Base-by-base conservation (phyloP, 495 filamentous ascomycete species). In the Alectoria sarmentosa region DNA sequence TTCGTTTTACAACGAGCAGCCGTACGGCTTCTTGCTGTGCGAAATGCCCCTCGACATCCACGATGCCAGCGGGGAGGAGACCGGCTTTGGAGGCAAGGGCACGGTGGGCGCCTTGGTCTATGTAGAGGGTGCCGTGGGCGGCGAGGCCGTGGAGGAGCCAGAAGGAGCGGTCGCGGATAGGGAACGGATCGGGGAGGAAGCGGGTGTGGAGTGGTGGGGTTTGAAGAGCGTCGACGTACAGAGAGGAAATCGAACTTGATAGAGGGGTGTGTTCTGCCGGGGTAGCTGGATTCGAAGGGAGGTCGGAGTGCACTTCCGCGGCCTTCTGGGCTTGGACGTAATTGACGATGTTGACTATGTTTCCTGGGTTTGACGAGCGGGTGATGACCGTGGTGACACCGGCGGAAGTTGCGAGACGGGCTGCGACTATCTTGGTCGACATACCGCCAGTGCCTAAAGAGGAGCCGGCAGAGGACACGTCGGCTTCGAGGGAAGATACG, bases 351-450 rank as follows among this genome's bases (percentile, higher is more conserved):
- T 87, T 85, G 65, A 86, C 78, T 63, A 98, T 90, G 71, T 97
- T 97, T n/a, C 91, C 90, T 0, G 94, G 95, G 59, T 85, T 92
- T 10, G 91, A 96, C 65, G 90, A 92, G 60, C 87, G 86, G 3
- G 94, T 96, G 68, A 98, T 98, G 66, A 98, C 82, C 2, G 93
- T 96, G 4, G 91, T 98, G 41, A 98, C 95, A 44, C 94, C 94
- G 42, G 91, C 94, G 60, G 91, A 94, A 42, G 91, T 97, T 58
- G 92, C 94, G 32, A 98, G 86, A 57, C 90, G 86, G 42, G 94
- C 94, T 39, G 94, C 94, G 23, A 96, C 90, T 68, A 98, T 96
- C 75, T 98, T 98, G 58, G 94, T 98, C 59, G 88, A 86, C 94
- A 98, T 98, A 46, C 94, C 94, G 17, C 94, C 94, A n/a, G 95